Evolutionary conservation across 1,139 yeast genomes (phyloP), one percentile per base, ranked within the genome.

Genomic region (Magnusiomyces ingens): DNA sequence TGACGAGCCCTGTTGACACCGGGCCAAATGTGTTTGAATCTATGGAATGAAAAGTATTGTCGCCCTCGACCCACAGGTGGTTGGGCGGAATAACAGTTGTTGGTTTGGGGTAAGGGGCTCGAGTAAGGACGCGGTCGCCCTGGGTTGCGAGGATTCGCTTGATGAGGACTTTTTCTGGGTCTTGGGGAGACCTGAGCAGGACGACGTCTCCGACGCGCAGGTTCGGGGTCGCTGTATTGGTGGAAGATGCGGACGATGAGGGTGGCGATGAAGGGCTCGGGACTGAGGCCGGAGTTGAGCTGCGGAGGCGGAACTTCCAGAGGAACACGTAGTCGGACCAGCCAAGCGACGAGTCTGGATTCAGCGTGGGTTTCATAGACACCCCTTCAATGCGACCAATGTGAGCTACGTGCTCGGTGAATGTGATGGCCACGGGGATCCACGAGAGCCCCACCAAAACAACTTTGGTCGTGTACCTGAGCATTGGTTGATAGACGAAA

Each of bases 11-110:
- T 51, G 81, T 77, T 41, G 95, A 84, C 1, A 90, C 78, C 0
- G 96, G 95, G 0, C 97, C 97, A 70, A 86, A 90, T 10, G 76
- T 77, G 66, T 89, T 89, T 49, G 93, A 83, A 68, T 90, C 97
- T 2, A 89, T 71, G 1, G 95, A 85, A 63, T 88, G 96, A 18
- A 46, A 46, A 52, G 84, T 69, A 65, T 89, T 90, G 66, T 91
- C 98, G 2, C 98, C 98, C 67, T 91, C 97, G 0, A 90, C 90
- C 97, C 97, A 91, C 12, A 88, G 63, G 66, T 91, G 98, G 62
- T 83, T 85, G 54, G 87, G 70, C 2, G 96, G 96, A 1, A 91
- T 72, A 26, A 71, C 70, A 8, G 84, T 82, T 45, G 73, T 72
- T 1, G 75, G 71, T 62, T 81, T 78, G 1, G 95, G 93, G 64